Percentiles rank a stretch among this genome's conserved stretches.
These are phyloP conservation scores for Lactarius hengduanensis DNA, from an alignment of 768 basidiomycete genomes.

Conservation along the genomic window DNA sequence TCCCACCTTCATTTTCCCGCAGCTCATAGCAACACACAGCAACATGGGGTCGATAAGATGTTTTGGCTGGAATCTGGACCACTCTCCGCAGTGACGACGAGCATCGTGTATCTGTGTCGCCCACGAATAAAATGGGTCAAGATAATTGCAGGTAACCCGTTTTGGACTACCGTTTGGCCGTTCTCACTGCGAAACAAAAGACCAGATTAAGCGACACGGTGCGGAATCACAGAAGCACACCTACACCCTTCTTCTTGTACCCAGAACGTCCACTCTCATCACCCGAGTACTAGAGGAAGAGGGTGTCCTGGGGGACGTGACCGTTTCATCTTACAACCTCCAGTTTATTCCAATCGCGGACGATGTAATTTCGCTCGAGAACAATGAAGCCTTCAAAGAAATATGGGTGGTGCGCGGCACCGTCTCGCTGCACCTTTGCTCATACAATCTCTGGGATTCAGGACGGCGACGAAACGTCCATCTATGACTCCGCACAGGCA, in stretches of 20 bases:
- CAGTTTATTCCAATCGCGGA: slow-evolving; percentile 93
- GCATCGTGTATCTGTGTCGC: slow-evolving; percentile 90
- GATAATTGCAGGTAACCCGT: slow-evolving; percentile 81
- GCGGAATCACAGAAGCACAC: slow-evolving; percentile 71
- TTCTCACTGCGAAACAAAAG: slow-evolving; percentile 46
- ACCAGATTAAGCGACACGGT: slow-evolving; percentile 85
- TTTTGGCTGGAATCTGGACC: slow-evolving; percentile 97
- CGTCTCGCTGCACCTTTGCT: slow-evolving; percentile 3
- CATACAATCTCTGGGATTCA: slow-evolving; percentile 35
- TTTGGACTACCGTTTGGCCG: slow-evolving; percentile 11
- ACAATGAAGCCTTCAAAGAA: slow-evolving; percentile 82
- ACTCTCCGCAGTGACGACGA: slow-evolving; percentile 76
- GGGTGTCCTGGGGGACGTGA: slow-evolving; percentile 96
- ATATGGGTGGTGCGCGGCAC: slow-evolving; percentile 75
- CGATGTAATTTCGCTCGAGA: slow-evolving; percentile 89
- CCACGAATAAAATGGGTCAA: slow-evolving; percentile 83
- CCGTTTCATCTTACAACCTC: slow-evolving; percentile 81
- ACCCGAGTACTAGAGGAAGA: slow-evolving; percentile 88
- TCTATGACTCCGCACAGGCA: slow-evolving; percentile 88
- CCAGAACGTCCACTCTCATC: slow-evolving; percentile 83
- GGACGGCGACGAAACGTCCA: slow-evolving; percentile 90
- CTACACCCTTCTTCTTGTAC: slow-evolving; percentile 86
- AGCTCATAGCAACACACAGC: slow-evolving; percentile 46
- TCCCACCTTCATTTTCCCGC: neutral
- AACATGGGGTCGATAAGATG: slow-evolving; percentile 99